A percentile compares a stretch with the other conserved stretches of the same genome.
Conservation (phyloP, 345 rosid species). For the Luvunga scandens region DNA sequence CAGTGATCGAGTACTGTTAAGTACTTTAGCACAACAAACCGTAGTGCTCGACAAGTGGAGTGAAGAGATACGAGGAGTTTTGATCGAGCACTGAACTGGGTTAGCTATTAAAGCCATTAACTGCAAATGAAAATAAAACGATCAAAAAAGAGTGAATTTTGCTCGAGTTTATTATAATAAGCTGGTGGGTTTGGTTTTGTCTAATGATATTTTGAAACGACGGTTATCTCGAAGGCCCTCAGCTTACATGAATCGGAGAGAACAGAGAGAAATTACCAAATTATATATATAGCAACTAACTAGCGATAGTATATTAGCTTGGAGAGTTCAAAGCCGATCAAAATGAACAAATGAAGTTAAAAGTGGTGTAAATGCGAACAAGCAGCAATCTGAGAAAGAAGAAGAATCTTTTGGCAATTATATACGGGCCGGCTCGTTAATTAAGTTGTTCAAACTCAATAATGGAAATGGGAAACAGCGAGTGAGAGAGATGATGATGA, state of each 20-base stretch:
- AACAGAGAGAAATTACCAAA: conserved; percentile 2
- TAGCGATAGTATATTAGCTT: neutral
- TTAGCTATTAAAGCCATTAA: conserved; percentile 31
- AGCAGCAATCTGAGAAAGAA: no score
- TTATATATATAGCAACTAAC: no score
- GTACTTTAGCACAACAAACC: conserved; percentile 2
- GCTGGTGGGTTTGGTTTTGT: no score
- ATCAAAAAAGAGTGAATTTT: neutral
- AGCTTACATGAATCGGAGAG: conserved; percentile 13
- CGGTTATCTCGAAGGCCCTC: conserved; percentile 19
- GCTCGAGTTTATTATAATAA: neutral
- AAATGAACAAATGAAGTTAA: neutral
- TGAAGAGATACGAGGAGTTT: conserved; percentile 28
- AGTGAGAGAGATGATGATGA: neutral
- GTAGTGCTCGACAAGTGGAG: conserved; percentile 24
- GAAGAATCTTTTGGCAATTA: neutral
- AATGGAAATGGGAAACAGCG: neutral
- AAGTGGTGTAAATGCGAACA: no score
- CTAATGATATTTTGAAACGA: neutral
- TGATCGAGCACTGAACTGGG: conserved; percentile 22
- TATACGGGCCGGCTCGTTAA: neutral
- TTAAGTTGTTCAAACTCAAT: neutral
- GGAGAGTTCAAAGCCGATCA: neutral
- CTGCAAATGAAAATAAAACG: neutral
- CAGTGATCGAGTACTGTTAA: conserved; percentile 12